phyloP scores from a whole-genome alignment of 768 basidiomycete species.

The Boletus sp. region DNA sequence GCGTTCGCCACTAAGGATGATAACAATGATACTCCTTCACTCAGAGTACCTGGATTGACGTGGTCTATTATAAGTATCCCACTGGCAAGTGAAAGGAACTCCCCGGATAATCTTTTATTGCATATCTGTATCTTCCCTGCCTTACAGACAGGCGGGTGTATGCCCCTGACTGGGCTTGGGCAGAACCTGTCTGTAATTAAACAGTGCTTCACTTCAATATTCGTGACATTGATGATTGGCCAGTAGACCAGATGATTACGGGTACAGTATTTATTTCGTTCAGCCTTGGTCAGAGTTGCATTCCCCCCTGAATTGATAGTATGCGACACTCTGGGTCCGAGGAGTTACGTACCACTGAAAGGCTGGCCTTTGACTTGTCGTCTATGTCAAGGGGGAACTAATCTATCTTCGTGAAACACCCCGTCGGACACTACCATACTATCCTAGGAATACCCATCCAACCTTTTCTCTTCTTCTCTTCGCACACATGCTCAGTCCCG shows the following conservation, averaged over 20 bases:
- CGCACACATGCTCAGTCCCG: constrained; percentile 2
- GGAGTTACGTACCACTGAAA: not conserved
- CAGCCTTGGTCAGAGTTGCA: not conserved
- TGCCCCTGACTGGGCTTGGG: too few relatives aligned
- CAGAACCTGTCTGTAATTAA: not conserved
- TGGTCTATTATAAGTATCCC: not conserved
- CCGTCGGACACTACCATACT: not conserved
- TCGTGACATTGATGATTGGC: not conserved
- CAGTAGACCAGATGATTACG: not conserved
- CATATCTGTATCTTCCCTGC: not conserved
- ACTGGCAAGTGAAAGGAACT: not conserved
- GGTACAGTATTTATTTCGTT: not conserved
- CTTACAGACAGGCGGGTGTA: not conserved
- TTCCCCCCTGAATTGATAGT: not conserved
- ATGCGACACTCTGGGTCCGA: not conserved
- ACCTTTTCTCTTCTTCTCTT: not conserved
- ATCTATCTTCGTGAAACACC: not conserved
- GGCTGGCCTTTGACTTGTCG: not conserved
- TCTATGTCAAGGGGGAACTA: not conserved
- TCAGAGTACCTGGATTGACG: not conserved
- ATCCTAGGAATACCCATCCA: not conserved
- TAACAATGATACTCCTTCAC: not conserved
- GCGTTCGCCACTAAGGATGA: not conserved
- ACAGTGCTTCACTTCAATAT: not conserved
- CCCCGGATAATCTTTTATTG: not conserved